Evolutionary conservation across 805 yeast species (phyloP), one percentile per base, ranked within the genome.

Genomic region (Candida odintsovae): DNA sequence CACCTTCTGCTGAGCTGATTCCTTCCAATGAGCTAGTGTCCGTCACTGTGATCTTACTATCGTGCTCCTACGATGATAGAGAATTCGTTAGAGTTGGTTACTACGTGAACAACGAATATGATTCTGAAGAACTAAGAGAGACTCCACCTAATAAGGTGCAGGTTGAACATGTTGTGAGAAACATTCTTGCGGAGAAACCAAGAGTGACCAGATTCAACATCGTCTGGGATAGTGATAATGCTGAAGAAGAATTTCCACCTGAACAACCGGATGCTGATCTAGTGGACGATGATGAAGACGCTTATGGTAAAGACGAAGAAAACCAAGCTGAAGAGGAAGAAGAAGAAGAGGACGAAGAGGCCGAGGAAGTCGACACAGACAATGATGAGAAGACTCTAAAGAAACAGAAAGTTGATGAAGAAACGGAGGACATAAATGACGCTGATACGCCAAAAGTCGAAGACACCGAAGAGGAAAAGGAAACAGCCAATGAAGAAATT

Each of bases 81-180:
- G 98, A 94, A 64, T 94, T 94, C 70, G 99, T 94, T 2, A 74
- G 98, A 50, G 99, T 94, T 6, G 99, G 99, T 0, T 94, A 94
- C 69, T 94, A 94, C 61, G 99, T 94, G 49, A 94, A 94, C 68
- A 94, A 94, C 67, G 99, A 94, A 61, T 94, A 94, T 59, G 97
- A 92, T 61, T 74, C 83, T 15, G 98, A 92, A 62, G 98, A 94
- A 57, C 68, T 94, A 58, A 76, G 97, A 47, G 96, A 90, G 61
- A 88, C 86, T 53, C 97, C 97, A 1, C 98, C 98, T 3, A 78
- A 83, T 2, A 88, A 90, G 61, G 97, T 92, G 1, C 96, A 88
- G 59, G 90, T 92, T 4, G 96, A 89, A 48, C 94, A 86, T 59
- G 96, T 94, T 37, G 95, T 88, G 25, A 78, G 99, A 61, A 94